Evolutionary conservation across 1,284 basidiomycete species (phyloP).

Genomic region (Xerocomus tenax): DNA sequence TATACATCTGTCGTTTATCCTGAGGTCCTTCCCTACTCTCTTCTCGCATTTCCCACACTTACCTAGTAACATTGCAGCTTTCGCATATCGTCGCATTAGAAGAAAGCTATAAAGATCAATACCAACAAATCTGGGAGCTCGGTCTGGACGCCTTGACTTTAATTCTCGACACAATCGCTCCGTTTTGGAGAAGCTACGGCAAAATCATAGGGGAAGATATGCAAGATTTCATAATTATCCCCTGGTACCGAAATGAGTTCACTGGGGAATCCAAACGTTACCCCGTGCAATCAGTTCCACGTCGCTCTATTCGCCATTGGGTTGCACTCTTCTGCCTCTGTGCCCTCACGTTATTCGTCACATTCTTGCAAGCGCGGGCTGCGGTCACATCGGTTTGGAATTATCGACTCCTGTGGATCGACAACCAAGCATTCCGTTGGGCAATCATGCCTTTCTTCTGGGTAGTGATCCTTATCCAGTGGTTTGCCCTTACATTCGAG

Average conservation of each 20-base stretch:
- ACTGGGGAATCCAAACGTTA: conserved; percentile 66
- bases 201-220: conserved; percentile 68
- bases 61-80: conserved; percentile 36
- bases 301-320: conserved; percentile 60
- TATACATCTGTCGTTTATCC: conserved; percentile 68
- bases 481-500: conserved; percentile 52
- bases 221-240: conserved; percentile 69
- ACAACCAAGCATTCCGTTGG: conserved; percentile 52
- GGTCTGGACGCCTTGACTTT: conserved; percentile 67
- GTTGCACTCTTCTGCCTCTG: conserved; percentile 48
- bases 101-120: conserved; percentile 66
- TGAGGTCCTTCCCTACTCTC: conserved; percentile 40
- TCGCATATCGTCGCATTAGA: conserved; percentile 59
- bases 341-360: conserved; percentile 37
- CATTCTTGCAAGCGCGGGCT: conserved; percentile 46
- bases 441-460: conserved; percentile 52
- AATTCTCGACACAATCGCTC: conserved; percentile 62
- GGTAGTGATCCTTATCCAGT: conserved; percentile 51
- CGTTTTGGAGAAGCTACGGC: conserved; percentile 70
- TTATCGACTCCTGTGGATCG: conserved; percentile 48
- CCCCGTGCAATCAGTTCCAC: conserved; percentile 48
- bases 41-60: not conserved
- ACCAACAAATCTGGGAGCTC: conserved; percentile 68
- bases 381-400: conserved; percentile 44
- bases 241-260: conserved; percentile 71